Conservation (phyloP, 495 filamentous ascomycete genomes). For the Chaetomium fimeti region DNA sequence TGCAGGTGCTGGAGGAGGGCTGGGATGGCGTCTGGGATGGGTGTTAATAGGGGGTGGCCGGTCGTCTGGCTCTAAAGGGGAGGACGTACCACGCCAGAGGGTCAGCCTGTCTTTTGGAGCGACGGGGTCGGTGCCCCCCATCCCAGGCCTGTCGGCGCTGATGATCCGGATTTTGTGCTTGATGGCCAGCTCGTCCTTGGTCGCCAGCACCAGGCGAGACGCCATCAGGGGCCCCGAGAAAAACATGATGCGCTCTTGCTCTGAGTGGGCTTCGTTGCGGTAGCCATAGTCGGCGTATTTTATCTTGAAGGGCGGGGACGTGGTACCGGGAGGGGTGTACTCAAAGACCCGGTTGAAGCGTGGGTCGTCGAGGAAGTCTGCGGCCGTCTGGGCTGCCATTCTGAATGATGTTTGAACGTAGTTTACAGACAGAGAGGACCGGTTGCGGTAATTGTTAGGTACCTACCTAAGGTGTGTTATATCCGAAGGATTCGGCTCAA, state of each 20-base stretch:
- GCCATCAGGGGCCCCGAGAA: not conserved
- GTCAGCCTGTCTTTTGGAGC: not conserved
- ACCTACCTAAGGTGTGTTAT: too few relatives aligned
- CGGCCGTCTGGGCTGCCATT: not conserved
- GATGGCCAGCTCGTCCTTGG: not conserved
- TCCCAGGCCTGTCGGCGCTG: not conserved
- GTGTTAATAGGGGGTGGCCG: not conserved
- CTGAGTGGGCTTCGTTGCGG: not conserved
- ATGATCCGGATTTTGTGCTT: conserved; percentile 5
- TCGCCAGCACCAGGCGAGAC: not conserved
- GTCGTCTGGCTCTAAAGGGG: not conserved
- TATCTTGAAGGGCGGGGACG: not conserved
- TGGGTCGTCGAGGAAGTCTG: not conserved
- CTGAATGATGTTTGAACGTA: too few relatives aligned
- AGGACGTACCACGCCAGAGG: not conserved
- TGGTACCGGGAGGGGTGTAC: not conserved
- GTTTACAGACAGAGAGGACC: too few relatives aligned
- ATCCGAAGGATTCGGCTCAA: too few relatives aligned
- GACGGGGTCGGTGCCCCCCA: not conserved
- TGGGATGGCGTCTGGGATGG: not conserved
- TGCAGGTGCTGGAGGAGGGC: not conserved
- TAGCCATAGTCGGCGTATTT: conserved; percentile 7
- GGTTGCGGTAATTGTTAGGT: too few relatives aligned
- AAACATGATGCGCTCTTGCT: conserved; percentile 3
- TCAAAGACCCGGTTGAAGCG: not conserved